phyloP scores from a whole-genome alignment of 2,329 filamentous ascomycete genomes.

The Colletotrichum tanaceti region DNA sequence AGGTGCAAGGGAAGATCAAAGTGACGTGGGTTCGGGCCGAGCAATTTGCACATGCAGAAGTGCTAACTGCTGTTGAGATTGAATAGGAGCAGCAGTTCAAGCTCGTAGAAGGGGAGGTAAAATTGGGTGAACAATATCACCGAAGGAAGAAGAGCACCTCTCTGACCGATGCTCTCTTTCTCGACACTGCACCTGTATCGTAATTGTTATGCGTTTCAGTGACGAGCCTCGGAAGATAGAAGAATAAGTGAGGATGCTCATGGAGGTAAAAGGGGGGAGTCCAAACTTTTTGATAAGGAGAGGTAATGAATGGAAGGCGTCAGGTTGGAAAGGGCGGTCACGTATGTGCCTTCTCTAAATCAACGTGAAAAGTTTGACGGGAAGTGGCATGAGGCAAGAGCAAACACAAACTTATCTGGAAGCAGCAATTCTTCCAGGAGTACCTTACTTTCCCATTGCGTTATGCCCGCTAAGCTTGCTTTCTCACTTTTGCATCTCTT shows the following conservation, averaged over 20 bases:
- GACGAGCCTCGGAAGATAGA: neutral
- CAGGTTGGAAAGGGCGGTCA: neutral
- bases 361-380: neutral
- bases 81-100: neutral
- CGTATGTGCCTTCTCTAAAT: neutral
- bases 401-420: slow-evolving; percentile 10
- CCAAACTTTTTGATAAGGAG: neutral
- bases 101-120: neutral
- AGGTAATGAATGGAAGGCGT: neutral
- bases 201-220: neutral
- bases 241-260: too few species aligned
- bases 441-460: too few species aligned
- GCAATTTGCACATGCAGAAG: neutral
- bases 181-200: too few species aligned
- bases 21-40: neutral
- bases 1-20: neutral
- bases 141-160: neutral
- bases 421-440: neutral
- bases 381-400: slow-evolving; percentile 14
- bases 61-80: neutral
- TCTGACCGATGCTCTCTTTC: neutral
- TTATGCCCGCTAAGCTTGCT: too few species aligned
- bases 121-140: neutral
- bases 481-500: too few species aligned
- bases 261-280: neutral